Evolutionary conservation across 345 rosid species (phyloP).

Genomic region (Camelina hispida): DNA sequence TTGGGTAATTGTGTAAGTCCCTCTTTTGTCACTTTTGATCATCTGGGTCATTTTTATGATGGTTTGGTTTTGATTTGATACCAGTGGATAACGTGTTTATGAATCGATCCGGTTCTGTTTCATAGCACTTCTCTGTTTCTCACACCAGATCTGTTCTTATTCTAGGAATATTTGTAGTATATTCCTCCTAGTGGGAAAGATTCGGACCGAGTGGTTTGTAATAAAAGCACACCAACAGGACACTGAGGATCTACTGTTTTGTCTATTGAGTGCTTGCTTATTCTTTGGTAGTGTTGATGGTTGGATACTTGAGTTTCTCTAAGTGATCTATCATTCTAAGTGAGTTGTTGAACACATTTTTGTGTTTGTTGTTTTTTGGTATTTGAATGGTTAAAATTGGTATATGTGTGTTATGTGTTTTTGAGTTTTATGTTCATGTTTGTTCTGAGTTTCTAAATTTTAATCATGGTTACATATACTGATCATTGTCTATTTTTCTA

Average conservation of each 20-base stretch:
- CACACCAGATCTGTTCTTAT: neutral
- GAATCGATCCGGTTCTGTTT: slow-evolving; percentile 14
- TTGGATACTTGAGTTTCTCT: neutral
- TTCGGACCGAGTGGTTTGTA: neutral
- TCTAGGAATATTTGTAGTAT: neutral
- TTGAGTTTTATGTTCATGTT: too few relatives aligned
- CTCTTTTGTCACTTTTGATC: too few relatives aligned
- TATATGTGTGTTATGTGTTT: too few relatives aligned
- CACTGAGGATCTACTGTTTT: slow-evolving; percentile 1
- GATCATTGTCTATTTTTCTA: neutral
- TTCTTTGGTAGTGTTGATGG: neutral
- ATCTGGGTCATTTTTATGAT: neutral
- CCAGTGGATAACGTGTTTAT: neutral
- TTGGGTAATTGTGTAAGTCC: too few relatives aligned
- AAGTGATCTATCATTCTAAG: neutral
- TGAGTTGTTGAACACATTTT: neutral
- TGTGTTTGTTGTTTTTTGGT: neutral
- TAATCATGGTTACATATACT: neutral
- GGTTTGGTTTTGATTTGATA: neutral
- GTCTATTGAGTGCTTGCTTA: neutral
- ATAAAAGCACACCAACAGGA: neutral
- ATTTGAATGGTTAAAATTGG: neutral
- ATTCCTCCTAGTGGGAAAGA: neutral
- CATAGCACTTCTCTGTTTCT: neutral
- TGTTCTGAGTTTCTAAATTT: neutral